A percentile compares a stretch with the other conserved stretches of the same genome.
phyloP scores from a whole-genome alignment of 2,329 filamentous ascomycete genomes.

The Cyphellophora attinorum region DNA sequence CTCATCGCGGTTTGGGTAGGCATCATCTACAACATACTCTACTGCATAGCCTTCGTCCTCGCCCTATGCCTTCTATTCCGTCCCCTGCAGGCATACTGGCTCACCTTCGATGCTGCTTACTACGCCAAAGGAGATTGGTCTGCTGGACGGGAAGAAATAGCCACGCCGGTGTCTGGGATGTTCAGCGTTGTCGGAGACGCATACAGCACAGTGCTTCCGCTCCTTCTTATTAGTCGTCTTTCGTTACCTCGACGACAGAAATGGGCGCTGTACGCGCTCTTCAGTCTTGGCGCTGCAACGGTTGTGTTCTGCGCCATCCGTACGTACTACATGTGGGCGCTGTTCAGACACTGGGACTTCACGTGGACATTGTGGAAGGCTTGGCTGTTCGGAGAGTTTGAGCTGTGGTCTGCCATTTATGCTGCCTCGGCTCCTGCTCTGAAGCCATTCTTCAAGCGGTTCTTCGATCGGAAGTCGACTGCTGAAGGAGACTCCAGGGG shows the following conservation, averaged over 20 bases:
- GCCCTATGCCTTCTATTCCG: slow-evolving; percentile 11
- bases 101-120: slow-evolving; percentile 13
- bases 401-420: slow-evolving; percentile 22
- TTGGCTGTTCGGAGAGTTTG: slow-evolving; percentile 22
- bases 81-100: slow-evolving; percentile 17
- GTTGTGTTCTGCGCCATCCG: slow-evolving; percentile 14
- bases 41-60: slow-evolving; percentile 12
- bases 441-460: slow-evolving; percentile 19
- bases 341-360: slow-evolving; percentile 15
- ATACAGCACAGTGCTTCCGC: slow-evolving; percentile 17
- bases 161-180: slow-evolving; percentile 11
- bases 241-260: slow-evolving; percentile 15
- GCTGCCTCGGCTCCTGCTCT: slow-evolving; percentile 23
- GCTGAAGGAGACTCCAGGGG: background rate
- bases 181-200: slow-evolving; percentile 17
- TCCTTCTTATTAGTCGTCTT: slow-evolving; percentile 14
- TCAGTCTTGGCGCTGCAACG: slow-evolving; percentile 16
- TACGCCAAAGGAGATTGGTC: slow-evolving; percentile 6
- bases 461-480: background rate
- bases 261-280: slow-evolving; percentile 14
- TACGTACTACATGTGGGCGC: slow-evolving; percentile 12
- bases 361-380: slow-evolving; percentile 15
- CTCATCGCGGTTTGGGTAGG: slow-evolving; percentile 18
- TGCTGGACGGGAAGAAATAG: slow-evolving; percentile 11
- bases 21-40: slow-evolving; percentile 19